phyloP scores from a whole-genome alignment of 139 green algal species.

The Chlorella sp. region DNA sequence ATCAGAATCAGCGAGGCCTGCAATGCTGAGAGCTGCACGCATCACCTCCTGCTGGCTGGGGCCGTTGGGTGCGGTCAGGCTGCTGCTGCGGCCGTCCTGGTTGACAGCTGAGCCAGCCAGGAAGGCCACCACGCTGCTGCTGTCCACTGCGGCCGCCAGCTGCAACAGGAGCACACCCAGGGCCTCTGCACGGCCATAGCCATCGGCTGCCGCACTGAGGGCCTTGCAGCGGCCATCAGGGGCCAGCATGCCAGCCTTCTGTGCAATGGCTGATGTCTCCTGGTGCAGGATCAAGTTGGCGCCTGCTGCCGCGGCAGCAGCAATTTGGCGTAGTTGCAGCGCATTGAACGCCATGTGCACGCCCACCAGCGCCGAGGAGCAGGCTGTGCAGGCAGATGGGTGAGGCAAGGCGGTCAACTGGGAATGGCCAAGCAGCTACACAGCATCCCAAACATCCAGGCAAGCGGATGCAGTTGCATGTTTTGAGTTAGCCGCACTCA shows the following conservation, averaged over 20 bases:
- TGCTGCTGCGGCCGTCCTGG: conserved; percentile 68
- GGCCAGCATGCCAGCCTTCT: conserved; percentile 55
- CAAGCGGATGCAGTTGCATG: too few species aligned
- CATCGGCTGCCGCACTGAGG: conserved; percentile 63
- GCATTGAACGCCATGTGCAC: conserved; percentile 66
- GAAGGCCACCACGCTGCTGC: conserved; percentile 19
- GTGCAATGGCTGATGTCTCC: conserved; percentile 52
- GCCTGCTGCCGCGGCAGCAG: conserved; percentile 41
- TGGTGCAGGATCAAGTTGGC: conserved; percentile 56
- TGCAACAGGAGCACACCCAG: conserved; percentile 58
- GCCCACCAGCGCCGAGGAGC: conserved; percentile 88
- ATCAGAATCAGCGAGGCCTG: conserved; percentile 7
- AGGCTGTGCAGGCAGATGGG: conserved; percentile 53
- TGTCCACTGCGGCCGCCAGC: neutral
- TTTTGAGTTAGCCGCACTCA: too few species aligned
- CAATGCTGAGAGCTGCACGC: conserved; percentile 39
- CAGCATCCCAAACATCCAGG: too few species aligned
- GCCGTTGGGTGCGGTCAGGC: conserved; percentile 71
- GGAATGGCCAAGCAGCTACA: too few species aligned
- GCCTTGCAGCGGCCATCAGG: conserved; percentile 66
- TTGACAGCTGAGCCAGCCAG: conserved; percentile 57
- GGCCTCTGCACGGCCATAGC: conserved; percentile 70
- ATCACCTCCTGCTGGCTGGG: conserved; percentile 67
- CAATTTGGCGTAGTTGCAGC: conserved; percentile 41
- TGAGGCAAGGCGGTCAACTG: too few species aligned